phyloP scores from a whole-genome alignment of 2,329 filamentous ascomycete species.

The Cryphonectria parasitica region DNA sequence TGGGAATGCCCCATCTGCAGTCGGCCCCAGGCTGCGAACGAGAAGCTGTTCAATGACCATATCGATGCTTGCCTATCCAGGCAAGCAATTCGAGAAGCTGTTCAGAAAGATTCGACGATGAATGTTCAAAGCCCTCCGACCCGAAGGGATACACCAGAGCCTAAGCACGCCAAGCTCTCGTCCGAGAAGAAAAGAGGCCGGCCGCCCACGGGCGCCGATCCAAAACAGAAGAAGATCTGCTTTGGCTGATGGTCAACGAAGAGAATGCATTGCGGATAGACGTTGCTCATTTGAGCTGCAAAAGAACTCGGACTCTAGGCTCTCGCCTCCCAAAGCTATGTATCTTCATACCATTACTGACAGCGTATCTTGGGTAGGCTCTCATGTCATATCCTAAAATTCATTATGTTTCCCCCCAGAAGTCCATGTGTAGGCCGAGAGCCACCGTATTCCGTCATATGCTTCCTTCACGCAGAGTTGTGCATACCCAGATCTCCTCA shows the following conservation, averaged over 20 bases:
- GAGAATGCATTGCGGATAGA: background rate
- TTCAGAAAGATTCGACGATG: conserved; percentile 56
- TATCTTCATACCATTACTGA: background rate
- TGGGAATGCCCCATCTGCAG: conserved; percentile 91
- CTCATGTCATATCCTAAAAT: background rate
- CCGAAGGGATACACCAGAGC: conserved; percentile 41
- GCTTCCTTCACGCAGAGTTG: background rate
- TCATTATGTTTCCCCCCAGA: background rate
- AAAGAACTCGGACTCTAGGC: background rate
- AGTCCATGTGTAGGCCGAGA: background rate
- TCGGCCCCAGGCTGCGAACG: conserved; percentile 74
- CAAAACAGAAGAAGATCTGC: conserved; percentile 56
- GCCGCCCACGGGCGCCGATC: conserved; percentile 40
- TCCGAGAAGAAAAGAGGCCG: conserved; percentile 46
- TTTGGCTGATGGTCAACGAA: conserved; percentile 47
- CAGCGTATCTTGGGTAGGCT: background rate
- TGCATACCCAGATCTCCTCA: background rate
- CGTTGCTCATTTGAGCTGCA: background rate
- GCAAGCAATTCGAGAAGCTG: conserved; percentile 81
- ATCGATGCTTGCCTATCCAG: conserved; percentile 90
- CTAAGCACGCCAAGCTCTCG: conserved; percentile 41
- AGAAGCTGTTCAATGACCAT: conserved; percentile 83
- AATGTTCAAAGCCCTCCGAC: conserved; percentile 28
- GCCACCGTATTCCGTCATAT: background rate
- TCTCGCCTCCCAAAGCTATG: background rate